Percentiles rank a stretch among this genome's conserved stretches.
phyloP scores from a whole-genome alignment of 1,284 basidiomycete species.

The Marasmius tenuissimus region DNA sequence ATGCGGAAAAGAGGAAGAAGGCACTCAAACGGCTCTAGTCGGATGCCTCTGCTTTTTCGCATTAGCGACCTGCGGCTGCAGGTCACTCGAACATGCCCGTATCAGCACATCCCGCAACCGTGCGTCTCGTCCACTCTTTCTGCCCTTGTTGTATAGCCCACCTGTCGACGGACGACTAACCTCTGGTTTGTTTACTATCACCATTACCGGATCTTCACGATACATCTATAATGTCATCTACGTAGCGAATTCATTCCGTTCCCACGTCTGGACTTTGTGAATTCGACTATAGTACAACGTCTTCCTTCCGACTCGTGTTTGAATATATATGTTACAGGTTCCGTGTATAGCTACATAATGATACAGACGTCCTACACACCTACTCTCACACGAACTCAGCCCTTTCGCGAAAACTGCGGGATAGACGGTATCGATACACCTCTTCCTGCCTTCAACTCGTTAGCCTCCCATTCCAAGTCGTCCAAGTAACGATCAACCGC shows the following conservation, averaged over 20 bases:
- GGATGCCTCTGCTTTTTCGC: background rate
- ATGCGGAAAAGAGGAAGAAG: constrained; percentile 81
- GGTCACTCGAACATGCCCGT: background rate
- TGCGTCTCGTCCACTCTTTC: background rate
- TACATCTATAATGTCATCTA: background rate
- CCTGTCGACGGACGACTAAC: background rate
- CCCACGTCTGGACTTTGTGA: too few relatives aligned
- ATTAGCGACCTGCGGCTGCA: background rate
- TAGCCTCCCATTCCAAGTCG: constrained; percentile 65
- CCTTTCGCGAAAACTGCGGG: constrained; percentile 21
- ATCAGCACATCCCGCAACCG: background rate
- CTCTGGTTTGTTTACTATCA: background rate
- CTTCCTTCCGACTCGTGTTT: too few relatives aligned
- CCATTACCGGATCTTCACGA: background rate
- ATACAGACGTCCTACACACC: too few relatives aligned
- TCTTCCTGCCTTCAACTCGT: constrained; percentile 29
- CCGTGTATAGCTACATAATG: too few relatives aligned
- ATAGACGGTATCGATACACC: constrained; percentile 17
- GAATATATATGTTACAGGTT: too few relatives aligned
- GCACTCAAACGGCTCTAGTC: constrained; percentile 72
- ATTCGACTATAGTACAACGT: too few relatives aligned
- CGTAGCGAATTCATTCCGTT: background rate
- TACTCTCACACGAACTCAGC: background rate
- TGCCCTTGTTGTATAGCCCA: background rate
- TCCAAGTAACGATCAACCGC: constrained; percentile 63